Evolutionary conservation across 148 eudicot species (phyloP).

Genomic region (Talinum fruticosum): DNA sequence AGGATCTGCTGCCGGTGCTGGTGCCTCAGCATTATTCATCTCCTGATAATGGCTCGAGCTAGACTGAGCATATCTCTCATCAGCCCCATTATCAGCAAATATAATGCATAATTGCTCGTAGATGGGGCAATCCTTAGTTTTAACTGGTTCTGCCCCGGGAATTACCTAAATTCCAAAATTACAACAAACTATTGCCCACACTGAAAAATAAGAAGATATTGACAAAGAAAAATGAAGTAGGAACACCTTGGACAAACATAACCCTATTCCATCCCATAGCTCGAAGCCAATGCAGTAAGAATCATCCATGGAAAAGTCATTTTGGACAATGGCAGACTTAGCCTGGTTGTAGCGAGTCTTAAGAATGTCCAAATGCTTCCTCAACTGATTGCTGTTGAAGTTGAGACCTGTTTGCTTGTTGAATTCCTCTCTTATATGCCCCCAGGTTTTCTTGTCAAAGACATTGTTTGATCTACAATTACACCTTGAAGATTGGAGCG

Average conservation of each 20-base stretch:
- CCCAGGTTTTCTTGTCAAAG: conserved; percentile 84
- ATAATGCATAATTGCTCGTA: conserved; percentile 67
- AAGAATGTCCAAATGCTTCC: conserved; percentile 80
- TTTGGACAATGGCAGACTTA: conserved; percentile 53
- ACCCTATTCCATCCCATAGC: conserved; percentile 66
- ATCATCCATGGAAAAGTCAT: conserved; percentile 55
- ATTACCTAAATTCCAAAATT: conserved; percentile 37
- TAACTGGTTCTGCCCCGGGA: conserved; percentile 45
- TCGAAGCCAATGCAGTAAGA: conserved; percentile 58
- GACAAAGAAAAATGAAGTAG: background rate
- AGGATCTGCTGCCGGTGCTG: conserved; percentile 21
- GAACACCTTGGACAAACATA: conserved; percentile 21
- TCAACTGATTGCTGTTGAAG: conserved; percentile 75
- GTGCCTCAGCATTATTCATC: conserved; percentile 31
- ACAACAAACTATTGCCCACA: background rate
- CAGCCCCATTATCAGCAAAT: conserved; percentile 60
- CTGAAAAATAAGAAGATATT: background rate
- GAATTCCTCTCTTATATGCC: conserved; percentile 61
- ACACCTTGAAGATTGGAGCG: too few species aligned
- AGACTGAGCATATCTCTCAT: conserved; percentile 84
- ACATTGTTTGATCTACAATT: conserved; percentile 44
- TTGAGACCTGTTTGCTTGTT: conserved; percentile 53
- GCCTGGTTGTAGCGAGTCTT: conserved; percentile 64
- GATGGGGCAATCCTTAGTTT: conserved; percentile 70
- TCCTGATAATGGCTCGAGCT: conserved; percentile 73